phyloP scores from a whole-genome alignment of 2,329 filamentous ascomycete genomes.

The Penicillium sp. region DNA sequence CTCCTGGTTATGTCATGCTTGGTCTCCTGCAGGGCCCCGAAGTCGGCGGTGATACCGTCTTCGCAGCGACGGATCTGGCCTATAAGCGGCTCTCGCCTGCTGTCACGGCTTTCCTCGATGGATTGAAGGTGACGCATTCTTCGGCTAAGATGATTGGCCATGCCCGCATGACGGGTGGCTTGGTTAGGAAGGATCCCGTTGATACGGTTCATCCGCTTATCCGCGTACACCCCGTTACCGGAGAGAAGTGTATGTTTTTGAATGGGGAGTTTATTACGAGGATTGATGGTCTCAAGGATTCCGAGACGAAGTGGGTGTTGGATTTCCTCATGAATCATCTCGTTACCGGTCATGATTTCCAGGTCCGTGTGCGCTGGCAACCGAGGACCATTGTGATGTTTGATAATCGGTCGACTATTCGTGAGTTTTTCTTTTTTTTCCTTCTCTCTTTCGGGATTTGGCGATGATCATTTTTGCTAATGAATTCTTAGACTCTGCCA shows the following conservation, averaged over 20 bases:
- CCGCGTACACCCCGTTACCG: slow-evolving; percentile 51
- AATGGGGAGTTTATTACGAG: slow-evolving; percentile 52
- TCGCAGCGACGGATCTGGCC: slow-evolving; percentile 47
- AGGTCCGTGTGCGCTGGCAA: slow-evolving; percentile 50
- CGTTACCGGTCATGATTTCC: slow-evolving; percentile 49
- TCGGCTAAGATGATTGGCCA: slow-evolving; percentile 48
- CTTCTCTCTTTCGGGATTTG: too few relatives aligned
- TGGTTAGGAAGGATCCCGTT: slow-evolving; percentile 48
- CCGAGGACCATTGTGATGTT: slow-evolving; percentile 54
- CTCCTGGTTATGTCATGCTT: slow-evolving; percentile 50
- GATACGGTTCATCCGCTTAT: slow-evolving; percentile 49
- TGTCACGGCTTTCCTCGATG: slow-evolving; percentile 43
- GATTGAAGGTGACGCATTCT: slow-evolving; percentile 41
- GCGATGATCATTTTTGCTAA: slow-evolving; percentile 10
- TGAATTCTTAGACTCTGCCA: slow-evolving; percentile 46
- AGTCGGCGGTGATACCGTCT: slow-evolving; percentile 51
- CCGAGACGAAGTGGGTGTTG: slow-evolving; percentile 47
- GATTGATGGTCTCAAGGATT: slow-evolving; percentile 50
- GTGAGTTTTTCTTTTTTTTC: slow-evolving; percentile 34
- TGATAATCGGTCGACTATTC: slow-evolving; percentile 50
- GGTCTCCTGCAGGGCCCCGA: slow-evolving; percentile 53
- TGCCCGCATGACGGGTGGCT: slow-evolving; percentile 43
- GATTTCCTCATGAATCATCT: slow-evolving; percentile 53
- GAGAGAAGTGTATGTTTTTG: slow-evolving; percentile 50
- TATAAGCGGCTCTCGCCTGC: slow-evolving; percentile 54